A percentile compares a stretch with the other conserved stretches of the same genome.
Conservation (phyloP, 2,329 filamentous ascomycete species). For the Aspergillus novofumigatus region DNA sequence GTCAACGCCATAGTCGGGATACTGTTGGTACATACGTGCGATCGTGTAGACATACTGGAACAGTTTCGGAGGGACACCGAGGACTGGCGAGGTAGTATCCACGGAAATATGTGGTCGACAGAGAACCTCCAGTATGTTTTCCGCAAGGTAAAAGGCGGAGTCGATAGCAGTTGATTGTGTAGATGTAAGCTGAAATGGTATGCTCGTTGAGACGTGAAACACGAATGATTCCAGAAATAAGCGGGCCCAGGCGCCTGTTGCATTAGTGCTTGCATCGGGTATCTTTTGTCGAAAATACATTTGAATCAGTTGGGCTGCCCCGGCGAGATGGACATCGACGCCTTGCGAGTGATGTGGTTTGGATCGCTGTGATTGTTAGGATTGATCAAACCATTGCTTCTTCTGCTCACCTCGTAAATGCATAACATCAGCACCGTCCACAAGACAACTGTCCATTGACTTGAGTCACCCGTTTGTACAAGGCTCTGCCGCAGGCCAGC, state of each 20-base stretch:
- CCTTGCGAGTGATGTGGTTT: constrained; percentile 13
- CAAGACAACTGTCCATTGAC: constrained; percentile 8
- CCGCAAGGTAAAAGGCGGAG: constrained; percentile 13
- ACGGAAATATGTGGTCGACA: background rate
- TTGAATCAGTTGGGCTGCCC: constrained; percentile 19
- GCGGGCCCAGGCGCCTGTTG: constrained; percentile 8
- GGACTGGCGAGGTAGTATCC: constrained; percentile 15
- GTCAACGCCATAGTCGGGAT: background rate
- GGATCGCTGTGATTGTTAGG: constrained; percentile 10
- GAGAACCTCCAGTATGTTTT: constrained; percentile 5
- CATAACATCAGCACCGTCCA: constrained; percentile 18
- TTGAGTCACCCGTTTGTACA: background rate
- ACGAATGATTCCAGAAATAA: constrained; percentile 23
- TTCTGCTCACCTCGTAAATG: constrained; percentile 21
- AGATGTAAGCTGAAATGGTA: constrained; percentile 18
- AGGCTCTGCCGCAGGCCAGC: constrained; percentile 7
- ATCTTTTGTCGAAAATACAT: background rate
- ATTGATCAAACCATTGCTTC: background rate
- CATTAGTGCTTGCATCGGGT: background rate
- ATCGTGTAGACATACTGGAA: constrained; percentile 17
- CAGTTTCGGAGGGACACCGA: constrained; percentile 18
- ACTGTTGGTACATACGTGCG: constrained; percentile 7
- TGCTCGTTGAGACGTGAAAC: constrained; percentile 23
- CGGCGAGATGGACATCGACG: constrained; percentile 18
- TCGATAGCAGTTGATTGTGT: constrained; percentile 11